These are phyloP conservation scores for Alisma plantagoaquatica DNA, from an alignment of 106 monocot species.

Conservation along the genomic window DNA sequence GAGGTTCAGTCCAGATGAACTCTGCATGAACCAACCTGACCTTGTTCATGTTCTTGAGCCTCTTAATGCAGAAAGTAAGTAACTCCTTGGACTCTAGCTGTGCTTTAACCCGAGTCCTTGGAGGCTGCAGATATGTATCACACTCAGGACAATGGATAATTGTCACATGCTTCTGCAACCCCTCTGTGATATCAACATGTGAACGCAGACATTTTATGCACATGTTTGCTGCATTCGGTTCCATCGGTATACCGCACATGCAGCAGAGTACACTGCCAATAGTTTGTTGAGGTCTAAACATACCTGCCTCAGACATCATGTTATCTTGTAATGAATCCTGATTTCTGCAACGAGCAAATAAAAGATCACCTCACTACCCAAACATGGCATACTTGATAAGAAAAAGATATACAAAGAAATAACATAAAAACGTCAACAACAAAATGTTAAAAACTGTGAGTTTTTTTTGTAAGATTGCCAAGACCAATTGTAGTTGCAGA, in stretches of 20 bases:
- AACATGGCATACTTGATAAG: no score
- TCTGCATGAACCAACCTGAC: conserved; percentile 22
- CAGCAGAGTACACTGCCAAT: conserved; percentile 19
- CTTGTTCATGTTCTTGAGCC: conserved; percentile 22
- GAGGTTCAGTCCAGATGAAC: conserved; percentile 88
- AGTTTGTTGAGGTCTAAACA: conserved; percentile 19
- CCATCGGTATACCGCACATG: conserved; percentile 23
- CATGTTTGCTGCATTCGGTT: conserved; percentile 27
- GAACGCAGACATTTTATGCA: conserved; percentile 22
- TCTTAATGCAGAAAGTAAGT: conserved; percentile 21
- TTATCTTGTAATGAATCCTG: conserved; percentile 15
- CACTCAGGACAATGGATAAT: conserved; percentile 25
- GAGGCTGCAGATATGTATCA: conserved; percentile 19
- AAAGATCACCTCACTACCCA: no score
- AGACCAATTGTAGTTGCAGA: no score
- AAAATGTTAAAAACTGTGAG: no score
- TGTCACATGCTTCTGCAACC: conserved; percentile 25
- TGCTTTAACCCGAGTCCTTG: conserved; percentile 22
- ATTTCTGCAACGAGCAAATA: no score
- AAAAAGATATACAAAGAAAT: no score
- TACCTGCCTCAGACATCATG: conserved; percentile 10
- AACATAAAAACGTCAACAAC: no score
- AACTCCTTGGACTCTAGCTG: conserved; percentile 25
- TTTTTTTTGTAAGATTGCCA: no score
- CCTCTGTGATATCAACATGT: conserved; percentile 22